Percentiles rank a stretch among this genome's conserved stretches.
Evolutionary conservation across 129 eudicot species (phyloP).

Genomic region (Tagetes patula): DNA sequence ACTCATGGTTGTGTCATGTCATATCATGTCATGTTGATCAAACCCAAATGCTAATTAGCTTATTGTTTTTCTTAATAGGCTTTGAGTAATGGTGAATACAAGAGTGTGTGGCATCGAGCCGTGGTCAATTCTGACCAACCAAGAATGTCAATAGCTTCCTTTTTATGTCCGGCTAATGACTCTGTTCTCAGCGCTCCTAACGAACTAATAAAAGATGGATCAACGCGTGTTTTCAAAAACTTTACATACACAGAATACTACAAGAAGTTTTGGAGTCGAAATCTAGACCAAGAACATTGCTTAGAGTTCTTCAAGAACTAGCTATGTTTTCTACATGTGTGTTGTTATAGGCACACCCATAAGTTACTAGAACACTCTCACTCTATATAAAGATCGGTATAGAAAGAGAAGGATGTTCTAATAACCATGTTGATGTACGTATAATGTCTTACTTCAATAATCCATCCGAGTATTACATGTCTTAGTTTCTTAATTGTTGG

Average conservation of each 20-base stretch:
- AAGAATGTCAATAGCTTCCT: slow-evolving; percentile 76
- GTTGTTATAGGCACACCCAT: too few relatives aligned
- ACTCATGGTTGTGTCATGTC: too few relatives aligned
- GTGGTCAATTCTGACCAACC: slow-evolving; percentile 63
- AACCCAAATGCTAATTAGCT: background rate
- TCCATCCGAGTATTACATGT: background rate
- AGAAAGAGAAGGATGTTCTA: too few relatives aligned
- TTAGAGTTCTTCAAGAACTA: slow-evolving; percentile 73
- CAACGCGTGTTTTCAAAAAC: slow-evolving; percentile 42
- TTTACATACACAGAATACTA: slow-evolving; percentile 72
- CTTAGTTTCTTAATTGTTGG: background rate
- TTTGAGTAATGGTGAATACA: slow-evolving; percentile 68
- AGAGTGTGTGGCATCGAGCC: slow-evolving; percentile 84
- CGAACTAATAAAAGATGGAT: slow-evolving; percentile 44
- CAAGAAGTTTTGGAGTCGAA: slow-evolving; percentile 77
- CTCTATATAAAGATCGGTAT: background rate
- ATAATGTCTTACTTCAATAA: too few relatives aligned
- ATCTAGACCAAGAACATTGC: slow-evolving; percentile 73
- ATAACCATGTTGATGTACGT: too few relatives aligned
- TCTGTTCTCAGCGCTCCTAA: slow-evolving; percentile 59
- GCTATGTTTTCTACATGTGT: slow-evolving; percentile 11
- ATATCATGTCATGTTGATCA: background rate
- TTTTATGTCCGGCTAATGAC: slow-evolving; percentile 56
- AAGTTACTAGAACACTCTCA: too few relatives aligned
- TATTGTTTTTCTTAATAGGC: background rate